phyloP scores from a whole-genome alignment of 1,139 yeast species.

The Nakaseomyces nivariensis region DNA sequence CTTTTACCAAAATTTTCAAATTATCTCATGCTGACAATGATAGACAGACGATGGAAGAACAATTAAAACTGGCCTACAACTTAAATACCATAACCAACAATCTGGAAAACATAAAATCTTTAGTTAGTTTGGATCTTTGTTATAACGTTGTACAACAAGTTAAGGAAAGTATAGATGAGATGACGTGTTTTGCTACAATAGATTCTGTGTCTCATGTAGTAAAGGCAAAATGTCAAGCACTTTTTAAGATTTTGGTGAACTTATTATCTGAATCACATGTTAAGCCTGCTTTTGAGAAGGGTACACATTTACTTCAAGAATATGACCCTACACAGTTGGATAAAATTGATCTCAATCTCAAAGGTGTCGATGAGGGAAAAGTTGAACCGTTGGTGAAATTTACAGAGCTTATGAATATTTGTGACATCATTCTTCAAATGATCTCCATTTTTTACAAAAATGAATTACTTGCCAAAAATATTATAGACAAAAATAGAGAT shows the following conservation, averaged over 20 bases:
- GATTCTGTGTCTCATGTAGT: constrained; percentile 17
- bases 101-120: constrained; percentile 35
- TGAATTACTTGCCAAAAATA: constrained; percentile 55
- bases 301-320: constrained; percentile 54
- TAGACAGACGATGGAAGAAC: constrained; percentile 32
- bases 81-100: constrained; percentile 40
- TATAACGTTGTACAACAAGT: constrained; percentile 36
- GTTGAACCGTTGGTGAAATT: constrained; percentile 81
- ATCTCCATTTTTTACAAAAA: constrained; percentile 82
- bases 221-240: constrained; percentile 38
- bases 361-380: constrained; percentile 21
- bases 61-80: constrained; percentile 43
- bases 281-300: constrained; percentile 72
- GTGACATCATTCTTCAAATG: constrained; percentile 90
- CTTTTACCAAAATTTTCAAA: constrained; percentile 51
- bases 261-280: constrained; percentile 66
- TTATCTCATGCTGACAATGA: constrained; percentile 36
- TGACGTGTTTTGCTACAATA: constrained; percentile 24
- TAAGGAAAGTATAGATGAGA: constrained; percentile 34
- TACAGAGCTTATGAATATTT: constrained; percentile 83
- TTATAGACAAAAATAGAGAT: constrained; percentile 61
- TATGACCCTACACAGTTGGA: constrained; percentile 56
- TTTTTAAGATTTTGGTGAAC: constrained; percentile 58
- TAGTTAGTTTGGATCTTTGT: constrained; percentile 39
- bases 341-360: constrained; percentile 15